Evolutionary conservation across 2,329 filamentous ascomycete genomes (phyloP).

Genomic region (Blumeria graminis): DNA sequence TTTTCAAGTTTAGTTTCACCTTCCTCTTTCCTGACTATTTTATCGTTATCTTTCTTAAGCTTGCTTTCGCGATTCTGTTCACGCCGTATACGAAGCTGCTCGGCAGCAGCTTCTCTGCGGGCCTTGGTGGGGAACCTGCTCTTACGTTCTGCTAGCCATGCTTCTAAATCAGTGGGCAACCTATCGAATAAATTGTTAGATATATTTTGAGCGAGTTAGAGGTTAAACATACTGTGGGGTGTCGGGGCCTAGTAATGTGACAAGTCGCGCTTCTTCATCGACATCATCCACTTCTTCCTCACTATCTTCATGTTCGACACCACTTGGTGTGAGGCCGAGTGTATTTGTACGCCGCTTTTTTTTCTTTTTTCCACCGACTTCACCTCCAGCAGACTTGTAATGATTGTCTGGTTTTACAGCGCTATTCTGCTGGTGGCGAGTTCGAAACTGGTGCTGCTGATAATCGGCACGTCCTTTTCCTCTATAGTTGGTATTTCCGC

Average conservation of each 20-base stretch:
- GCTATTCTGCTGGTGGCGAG: slow-evolving; percentile 11
- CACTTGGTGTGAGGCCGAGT: slow-evolving; percentile 40
- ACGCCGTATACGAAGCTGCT: slow-evolving; percentile 18
- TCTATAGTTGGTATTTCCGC: slow-evolving; percentile 13
- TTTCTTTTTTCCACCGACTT: slow-evolving; percentile 24
- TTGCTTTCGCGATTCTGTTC: slow-evolving; percentile 12
- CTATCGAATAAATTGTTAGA: slow-evolving; percentile 11
- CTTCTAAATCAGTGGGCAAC: slow-evolving; percentile 39
- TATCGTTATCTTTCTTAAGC: slow-evolving; percentile 16
- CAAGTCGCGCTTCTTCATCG: slow-evolving; percentile 30
- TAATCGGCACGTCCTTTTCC: slow-evolving; percentile 18
- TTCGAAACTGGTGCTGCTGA: slow-evolving; percentile 17
- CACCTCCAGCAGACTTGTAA: slow-evolving; percentile 27
- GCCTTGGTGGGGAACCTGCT: slow-evolving; percentile 59
- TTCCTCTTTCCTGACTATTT: slow-evolving; percentile 24
- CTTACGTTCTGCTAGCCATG: slow-evolving; percentile 61
- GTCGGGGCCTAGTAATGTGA: slow-evolving; percentile 16
- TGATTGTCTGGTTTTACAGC: slow-evolving; percentile 11
- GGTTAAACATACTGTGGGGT: slow-evolving; percentile 16
- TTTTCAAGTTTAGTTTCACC: slow-evolving; percentile 25
- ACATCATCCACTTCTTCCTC: slow-evolving; percentile 39
- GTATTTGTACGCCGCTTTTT: slow-evolving; percentile 52
- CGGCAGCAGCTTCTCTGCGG: slow-evolving; percentile 38
- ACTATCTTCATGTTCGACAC: slow-evolving; percentile 27
- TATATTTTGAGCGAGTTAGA: neutral